Base-by-base conservation (phyloP, 2,329 filamentous ascomycete genomes). In the Colletotrichum euphorbiae region DNA sequence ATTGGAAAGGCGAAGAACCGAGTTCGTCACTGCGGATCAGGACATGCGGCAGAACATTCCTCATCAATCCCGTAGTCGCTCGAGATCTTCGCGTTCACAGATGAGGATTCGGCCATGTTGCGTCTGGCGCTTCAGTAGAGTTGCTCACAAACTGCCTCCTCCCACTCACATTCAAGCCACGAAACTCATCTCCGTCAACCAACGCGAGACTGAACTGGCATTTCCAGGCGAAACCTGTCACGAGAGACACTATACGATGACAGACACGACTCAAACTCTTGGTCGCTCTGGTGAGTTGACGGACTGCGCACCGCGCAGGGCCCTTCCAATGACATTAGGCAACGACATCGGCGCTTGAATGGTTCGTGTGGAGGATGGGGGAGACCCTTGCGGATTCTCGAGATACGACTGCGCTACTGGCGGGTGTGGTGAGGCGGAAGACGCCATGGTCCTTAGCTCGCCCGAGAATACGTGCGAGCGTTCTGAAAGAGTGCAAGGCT, bases 381-480 rank as follows among this genome's bases (percentile, higher is more conserved):
- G 5, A 28, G 52, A 56, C 21, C 15, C 15, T 46, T n/a, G 38
- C 46, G 9, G n/a, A 46, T 46, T 19, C 46, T 46, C 7, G 42
- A 15, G 45, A 36, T 11, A 24, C 15, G n/a, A 2, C 28, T 11
- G 21, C 8, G 62, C 28, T 13, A 54, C 31, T 61, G 46, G 46
- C 19, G 56, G 24, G 13, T 31, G 9, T 15, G 6, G 21, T n/a
- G 46, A 15, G 2, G 28, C 8, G 33, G 46, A 19, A 28, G 21
- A 52, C 62, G 38, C 62, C 33, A 65, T n/a, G 46, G 42, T 21
- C 13, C 11, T 38, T 60, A 52, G 54, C 28, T 52, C 19, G 38
- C 36, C 36, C 13, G 24, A 15, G n/a, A 8, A 60, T 11, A 8
- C 19, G 45, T 24, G 33, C 55, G 46, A 31, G 46, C 33, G 28